phyloP scores from a whole-genome alignment of 768 basidiomycete genomes.

The Clitopilus passeckerianus region DNA sequence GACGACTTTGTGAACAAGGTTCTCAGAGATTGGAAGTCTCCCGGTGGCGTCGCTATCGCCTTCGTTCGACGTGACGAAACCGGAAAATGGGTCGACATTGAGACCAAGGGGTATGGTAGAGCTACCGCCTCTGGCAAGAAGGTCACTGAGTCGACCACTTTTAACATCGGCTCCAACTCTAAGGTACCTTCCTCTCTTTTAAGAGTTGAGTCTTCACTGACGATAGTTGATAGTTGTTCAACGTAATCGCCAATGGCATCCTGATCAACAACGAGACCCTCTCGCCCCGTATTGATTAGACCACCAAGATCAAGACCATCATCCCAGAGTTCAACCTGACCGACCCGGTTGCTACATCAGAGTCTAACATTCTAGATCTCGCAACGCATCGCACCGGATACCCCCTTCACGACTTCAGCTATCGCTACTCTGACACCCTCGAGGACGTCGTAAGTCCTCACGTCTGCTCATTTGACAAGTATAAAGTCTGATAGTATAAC shows the following conservation, averaged over 20 bases:
- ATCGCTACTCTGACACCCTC: slow-evolving; percentile 2
- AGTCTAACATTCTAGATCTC: slow-evolving; percentile 18
- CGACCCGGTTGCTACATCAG: slow-evolving; percentile 17
- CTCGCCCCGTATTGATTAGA: slow-evolving; percentile 18
- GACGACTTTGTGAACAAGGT: slow-evolving; percentile 5
- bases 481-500: not conserved
- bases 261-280: slow-evolving; percentile 19
- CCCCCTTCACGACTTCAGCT: slow-evolving; percentile 17
- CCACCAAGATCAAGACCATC: slow-evolving; percentile 16
- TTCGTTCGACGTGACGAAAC: not conserved
- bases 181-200: slow-evolving; percentile 8
- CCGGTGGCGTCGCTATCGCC: slow-evolving; percentile 4
- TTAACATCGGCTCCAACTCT: slow-evolving; percentile 19
- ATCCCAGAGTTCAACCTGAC: slow-evolving; percentile 16
- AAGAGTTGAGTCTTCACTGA: not conserved
- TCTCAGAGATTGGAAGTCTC: slow-evolving; percentile 4
- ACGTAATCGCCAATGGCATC: slow-evolving; percentile 16
- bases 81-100: slow-evolving; percentile 1
- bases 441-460: slow-evolving; percentile 1
- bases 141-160: slow-evolving; percentile 9
- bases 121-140: slow-evolving; percentile 2
- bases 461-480: not conserved
- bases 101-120: slow-evolving; percentile 5
- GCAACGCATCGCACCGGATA: slow-evolving; percentile 22
- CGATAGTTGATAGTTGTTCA: slow-evolving; percentile 19